Conservation (phyloP, 2,329 filamentous ascomycete genomes). For the Alternaria hordeiaustralica region DNA sequence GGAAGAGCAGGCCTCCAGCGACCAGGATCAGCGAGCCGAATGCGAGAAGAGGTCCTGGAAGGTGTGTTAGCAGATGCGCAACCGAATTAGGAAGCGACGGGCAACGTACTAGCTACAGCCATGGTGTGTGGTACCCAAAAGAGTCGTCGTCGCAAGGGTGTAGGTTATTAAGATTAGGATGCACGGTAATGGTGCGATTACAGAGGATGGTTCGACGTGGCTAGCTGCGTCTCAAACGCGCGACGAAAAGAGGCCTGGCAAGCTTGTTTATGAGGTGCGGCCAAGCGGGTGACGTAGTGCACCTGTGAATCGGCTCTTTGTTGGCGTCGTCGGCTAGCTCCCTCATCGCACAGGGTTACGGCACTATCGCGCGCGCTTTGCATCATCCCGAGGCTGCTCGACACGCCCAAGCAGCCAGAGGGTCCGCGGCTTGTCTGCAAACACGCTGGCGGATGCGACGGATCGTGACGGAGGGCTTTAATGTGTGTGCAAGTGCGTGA, state of each 20-base stretch:
- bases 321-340: conserved; percentile 11
- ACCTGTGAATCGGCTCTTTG: conserved; percentile 4
- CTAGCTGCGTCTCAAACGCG: conserved; percentile 3
- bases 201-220: conserved; percentile 6
- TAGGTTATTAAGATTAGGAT: conserved; percentile 17
- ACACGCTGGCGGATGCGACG: background rate
- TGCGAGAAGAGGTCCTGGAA: conserved; percentile 62
- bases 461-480: background rate
- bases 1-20: conserved; percentile 66
- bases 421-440: conserved; percentile 9
- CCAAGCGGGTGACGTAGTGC: conserved; percentile 24
- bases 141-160: background rate
- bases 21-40: conserved; percentile 66
- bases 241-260: conserved; percentile 2
- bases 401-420: background rate
- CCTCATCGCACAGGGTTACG: conserved; percentile 17
- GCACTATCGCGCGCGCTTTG: conserved; percentile 17
- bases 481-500: background rate
- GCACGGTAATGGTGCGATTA: conserved; percentile 7
- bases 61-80: background rate
- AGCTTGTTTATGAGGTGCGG: conserved; percentile 27
- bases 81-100: conserved; percentile 10
- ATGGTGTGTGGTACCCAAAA: conserved; percentile 6
- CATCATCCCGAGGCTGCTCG: conserved; percentile 20
- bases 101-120: conserved; percentile 22